Evolutionary conservation across 164 flowering plant species (phyloP), one percentile per base, ranked within the genome.

Genomic region (Umbilicus rupestris): DNA sequence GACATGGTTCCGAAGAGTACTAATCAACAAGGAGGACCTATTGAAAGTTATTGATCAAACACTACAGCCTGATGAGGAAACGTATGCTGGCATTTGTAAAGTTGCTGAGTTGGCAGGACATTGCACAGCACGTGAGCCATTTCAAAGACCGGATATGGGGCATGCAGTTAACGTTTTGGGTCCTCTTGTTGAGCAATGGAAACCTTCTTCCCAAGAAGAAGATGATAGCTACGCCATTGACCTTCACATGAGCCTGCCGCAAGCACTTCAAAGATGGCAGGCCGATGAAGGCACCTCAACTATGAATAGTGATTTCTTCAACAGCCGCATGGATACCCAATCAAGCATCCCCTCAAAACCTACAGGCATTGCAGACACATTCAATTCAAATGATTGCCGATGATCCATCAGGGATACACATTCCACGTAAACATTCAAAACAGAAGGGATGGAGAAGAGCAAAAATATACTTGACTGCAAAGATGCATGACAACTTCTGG

Each of bases 151-250:
- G 1, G 79, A 80, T 39, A 80, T 80, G 83, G 81, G 83, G 7
- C 81, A 81, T 59, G 81, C 78, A 2, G 84, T 81, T 31, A 81
- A 81, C 62, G 71, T 78, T 10, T 63, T 81, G 68, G 74, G 77
- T n/a, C 80, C 81, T n/a, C 76, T 81, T 1, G 81, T 81, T 7
- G 77, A 81, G 74, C 74, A 68, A 16, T 81, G 84, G 84, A 78
- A 69, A 67, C 84, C 84, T 59, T 39, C 64, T 24, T 39, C 35
- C 10, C 64, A 30, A 8, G 70, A 68, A 57, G 70, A 68, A 68
- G 70, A 67, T 22, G 70, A 68, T 41, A 46, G 39, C 55, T 68
- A 68, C 28, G 47, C 64, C 52, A 68, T 39, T 31, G 50, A 68
- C 62, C 50, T 59, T 22, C 41, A 59, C 3, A 26, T 66, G 69